Evolutionary conservation across 106 monocot genomes (phyloP).

Genomic region (Acanthochlamys bracteata): DNA sequence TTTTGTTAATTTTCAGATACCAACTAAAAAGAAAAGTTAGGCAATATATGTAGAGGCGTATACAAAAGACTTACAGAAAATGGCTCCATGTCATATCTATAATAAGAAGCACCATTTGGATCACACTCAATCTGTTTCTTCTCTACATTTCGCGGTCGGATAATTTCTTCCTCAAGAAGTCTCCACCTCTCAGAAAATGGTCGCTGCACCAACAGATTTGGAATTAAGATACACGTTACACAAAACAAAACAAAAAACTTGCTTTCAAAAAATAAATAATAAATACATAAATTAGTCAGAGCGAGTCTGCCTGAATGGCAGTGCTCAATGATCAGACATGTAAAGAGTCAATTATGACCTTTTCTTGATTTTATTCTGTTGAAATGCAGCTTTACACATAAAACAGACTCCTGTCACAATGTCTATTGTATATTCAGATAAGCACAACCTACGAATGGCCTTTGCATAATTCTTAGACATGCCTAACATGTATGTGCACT

Average conservation of each 20-base stretch:
- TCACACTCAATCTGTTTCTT: slow-evolving; percentile 48
- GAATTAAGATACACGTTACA: not conserved
- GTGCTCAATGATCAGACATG: no score
- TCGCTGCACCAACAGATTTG: slow-evolving; percentile 30
- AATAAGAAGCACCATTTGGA: slow-evolving; percentile 42
- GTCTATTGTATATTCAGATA: no score
- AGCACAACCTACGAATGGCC: no score
- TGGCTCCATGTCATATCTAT: slow-evolving; percentile 93
- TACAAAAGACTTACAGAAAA: slow-evolving; percentile 50
- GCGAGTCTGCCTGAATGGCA: no score
- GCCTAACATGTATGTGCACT: no score
- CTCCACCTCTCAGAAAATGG: slow-evolving; percentile 99
- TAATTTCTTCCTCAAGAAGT: slow-evolving; percentile 85
- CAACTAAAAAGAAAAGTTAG: not conserved
- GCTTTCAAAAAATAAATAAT: not conserved
- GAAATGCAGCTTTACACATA: no score
- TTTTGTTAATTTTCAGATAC: not conserved
- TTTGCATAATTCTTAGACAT: no score
- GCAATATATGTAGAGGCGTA: not conserved
- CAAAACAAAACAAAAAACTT: not conserved
- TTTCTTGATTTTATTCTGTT: no score
- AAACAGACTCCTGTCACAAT: no score
- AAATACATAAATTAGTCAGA: no score
- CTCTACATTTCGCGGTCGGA: slow-evolving; percentile 73
- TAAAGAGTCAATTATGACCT: no score